A percentile compares a stretch with the other conserved stretches of the same genome.
These are phyloP conservation scores for Vicia sativa DNA, from an alignment of 306 rosid genomes.

Conservation along the genomic window DNA sequence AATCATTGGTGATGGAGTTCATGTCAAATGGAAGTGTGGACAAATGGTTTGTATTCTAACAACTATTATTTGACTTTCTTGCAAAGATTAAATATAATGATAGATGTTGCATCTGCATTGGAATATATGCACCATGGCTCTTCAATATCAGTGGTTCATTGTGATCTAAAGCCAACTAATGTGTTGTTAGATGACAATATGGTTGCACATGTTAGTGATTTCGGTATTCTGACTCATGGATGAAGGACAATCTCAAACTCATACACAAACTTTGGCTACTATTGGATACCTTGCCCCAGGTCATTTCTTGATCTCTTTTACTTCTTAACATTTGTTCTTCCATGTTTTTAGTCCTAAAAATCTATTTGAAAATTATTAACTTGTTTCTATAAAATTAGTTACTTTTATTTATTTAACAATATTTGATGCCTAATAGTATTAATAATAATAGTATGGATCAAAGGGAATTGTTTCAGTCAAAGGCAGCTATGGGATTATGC, in stretches of 20 bases:
- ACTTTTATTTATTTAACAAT: neutral
- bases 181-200: slow-evolving; percentile 47
- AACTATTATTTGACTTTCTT: slow-evolving; percentile 15
- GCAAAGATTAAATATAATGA: slow-evolving; percentile 32
- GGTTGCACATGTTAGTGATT: slow-evolving; percentile 49
- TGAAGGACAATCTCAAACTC: slow-evolving; percentile 37
- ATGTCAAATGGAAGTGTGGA: slow-evolving; percentile 32
- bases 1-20: slow-evolving; percentile 37
- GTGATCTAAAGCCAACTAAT: slow-evolving; percentile 55
- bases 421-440: neutral
- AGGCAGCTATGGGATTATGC: slow-evolving; percentile 2
- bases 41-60: slow-evolving; percentile 36
- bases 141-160: slow-evolving; percentile 36
- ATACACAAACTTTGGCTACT: slow-evolving; percentile 49
- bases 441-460: slow-evolving; percentile 1
- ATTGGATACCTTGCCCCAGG: slow-evolving; percentile 59
- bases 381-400: neutral
- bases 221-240: slow-evolving; percentile 48
- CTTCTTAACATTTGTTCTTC: neutral
- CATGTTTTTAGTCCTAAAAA: neutral
- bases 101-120: slow-evolving; percentile 43
- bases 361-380: neutral
- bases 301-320: slow-evolving; percentile 2
- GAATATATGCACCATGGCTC: slow-evolving; percentile 51
- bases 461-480: neutral